phyloP scores from a whole-genome alignment of 352 stramenopile genomes.

The Phytopythium litorale region DNA sequence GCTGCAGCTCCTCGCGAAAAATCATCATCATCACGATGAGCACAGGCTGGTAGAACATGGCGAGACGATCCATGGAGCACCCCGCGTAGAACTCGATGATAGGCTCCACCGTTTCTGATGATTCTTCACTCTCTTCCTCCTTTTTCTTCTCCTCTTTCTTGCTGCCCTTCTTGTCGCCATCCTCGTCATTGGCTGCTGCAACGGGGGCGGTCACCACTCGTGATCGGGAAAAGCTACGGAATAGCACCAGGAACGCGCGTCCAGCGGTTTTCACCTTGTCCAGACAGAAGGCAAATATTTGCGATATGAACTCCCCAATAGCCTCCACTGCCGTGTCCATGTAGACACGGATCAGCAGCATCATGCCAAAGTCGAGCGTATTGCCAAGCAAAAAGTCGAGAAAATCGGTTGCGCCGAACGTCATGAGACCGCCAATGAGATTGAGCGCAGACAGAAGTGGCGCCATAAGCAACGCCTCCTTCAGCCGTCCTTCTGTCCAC shows the following conservation, averaged over 20 bases:
- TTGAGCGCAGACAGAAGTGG: slow-evolving; percentile 89
- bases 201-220: slow-evolving; percentile 18
- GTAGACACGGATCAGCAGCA: slow-evolving; percentile 93
- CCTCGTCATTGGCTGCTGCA: neutral
- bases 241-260: slow-evolving; percentile 29
- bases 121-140: slow-evolving; percentile 47
- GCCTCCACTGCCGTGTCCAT: slow-evolving; percentile 79
- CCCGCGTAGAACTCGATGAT: slow-evolving; percentile 93
- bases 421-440: slow-evolving; percentile 92
- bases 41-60: slow-evolving; percentile 93
- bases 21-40: slow-evolving; percentile 95
- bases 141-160: slow-evolving; percentile 32
- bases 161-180: slow-evolving; percentile 30
- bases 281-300: slow-evolving; percentile 31
- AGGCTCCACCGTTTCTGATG: slow-evolving; percentile 92
- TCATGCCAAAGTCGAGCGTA: slow-evolving; percentile 94
- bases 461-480: slow-evolving; percentile 89
- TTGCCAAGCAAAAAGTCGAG: slow-evolving; percentile 95
- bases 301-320: slow-evolving; percentile 56
- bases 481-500: slow-evolving; percentile 89
- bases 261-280: slow-evolving; percentile 36
- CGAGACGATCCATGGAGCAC: slow-evolving; percentile 91
- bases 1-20: slow-evolving; percentile 91
- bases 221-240: slow-evolving; percentile 53
- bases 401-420: slow-evolving; percentile 95